A percentile compares a stretch with the other conserved stretches of the same genome.
These are phyloP conservation scores for Heliamphora pulchella DNA, from an alignment of 179 eudicot species.

Conservation along the genomic window DNA sequence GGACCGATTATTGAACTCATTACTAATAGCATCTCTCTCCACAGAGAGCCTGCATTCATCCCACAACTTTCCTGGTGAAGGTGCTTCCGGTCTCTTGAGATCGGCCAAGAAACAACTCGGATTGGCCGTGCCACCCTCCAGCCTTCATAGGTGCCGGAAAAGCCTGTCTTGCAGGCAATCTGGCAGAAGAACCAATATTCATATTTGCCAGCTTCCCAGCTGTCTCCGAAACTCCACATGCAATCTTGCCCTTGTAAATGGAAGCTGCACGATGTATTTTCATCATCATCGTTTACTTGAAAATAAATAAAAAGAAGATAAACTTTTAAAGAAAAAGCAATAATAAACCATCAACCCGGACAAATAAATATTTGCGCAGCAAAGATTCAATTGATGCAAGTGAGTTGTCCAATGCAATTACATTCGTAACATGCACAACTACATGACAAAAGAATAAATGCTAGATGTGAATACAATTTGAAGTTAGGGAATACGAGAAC, in stretches of 20 bases:
- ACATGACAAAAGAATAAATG: too few species aligned
- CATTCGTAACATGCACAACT: too few species aligned
- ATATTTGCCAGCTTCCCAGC: slow-evolving; percentile 58
- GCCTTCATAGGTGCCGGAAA: slow-evolving; percentile 63
- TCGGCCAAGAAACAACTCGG: slow-evolving; percentile 31
- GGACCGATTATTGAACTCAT: neutral
- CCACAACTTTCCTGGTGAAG: slow-evolving; percentile 17
- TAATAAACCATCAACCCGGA: neutral
- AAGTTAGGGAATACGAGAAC: too few species aligned
- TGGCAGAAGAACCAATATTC: slow-evolving; percentile 36
- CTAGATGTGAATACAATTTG: too few species aligned
- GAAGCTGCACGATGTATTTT: slow-evolving; percentile 32
- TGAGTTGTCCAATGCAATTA: neutral
- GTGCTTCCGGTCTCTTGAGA: slow-evolving; percentile 27
- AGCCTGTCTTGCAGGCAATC: slow-evolving; percentile 43
- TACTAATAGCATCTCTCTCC: neutral
- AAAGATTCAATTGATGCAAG: neutral
- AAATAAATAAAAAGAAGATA: neutral
- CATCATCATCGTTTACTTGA: neutral
- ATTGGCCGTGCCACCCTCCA: slow-evolving; percentile 46
- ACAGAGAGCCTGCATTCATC: slow-evolving; percentile 9
- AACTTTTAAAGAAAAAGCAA: neutral
- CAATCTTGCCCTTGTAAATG: slow-evolving; percentile 26
- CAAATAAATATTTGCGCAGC: neutral
- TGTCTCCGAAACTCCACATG: slow-evolving; percentile 47